Percentiles rank a stretch among this genome's conserved stretches.
Conservation (phyloP, 2,329 filamentous ascomycete genomes). For the Pseudogymnoascus sp. region DNA sequence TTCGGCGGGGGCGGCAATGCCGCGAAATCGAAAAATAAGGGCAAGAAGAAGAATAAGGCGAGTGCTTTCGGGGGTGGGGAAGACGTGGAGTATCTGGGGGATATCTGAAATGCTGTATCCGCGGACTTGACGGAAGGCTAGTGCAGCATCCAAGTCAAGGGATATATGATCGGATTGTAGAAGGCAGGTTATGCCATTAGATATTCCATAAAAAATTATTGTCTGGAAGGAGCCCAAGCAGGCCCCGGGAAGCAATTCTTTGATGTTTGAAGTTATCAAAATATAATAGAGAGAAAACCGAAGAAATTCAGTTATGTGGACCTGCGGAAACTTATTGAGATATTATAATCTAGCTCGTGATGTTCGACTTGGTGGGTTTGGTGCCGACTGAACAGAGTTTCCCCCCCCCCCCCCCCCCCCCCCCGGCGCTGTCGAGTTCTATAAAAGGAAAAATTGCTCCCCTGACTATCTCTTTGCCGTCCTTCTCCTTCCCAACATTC, state of each 20-base stretch:
- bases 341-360: too few species aligned
- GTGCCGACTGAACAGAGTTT: too few species aligned
- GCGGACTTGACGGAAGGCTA: slow-evolving; percentile 11
- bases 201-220: not conserved
- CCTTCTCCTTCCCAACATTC: not conserved
- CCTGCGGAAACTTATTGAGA: too few species aligned
- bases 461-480: not conserved
- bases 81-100: slow-evolving; percentile 8
- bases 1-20: slow-evolving; percentile 12
- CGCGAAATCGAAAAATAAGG: slow-evolving; percentile 11
- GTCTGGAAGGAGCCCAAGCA: not conserved
- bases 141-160: slow-evolving; percentile 12
- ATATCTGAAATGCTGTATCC: not conserved
- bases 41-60: slow-evolving; percentile 18
- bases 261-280: not conserved
- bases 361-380: too few species aligned
- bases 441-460: not conserved
- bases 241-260: not conserved
- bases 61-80: slow-evolving; percentile 8
- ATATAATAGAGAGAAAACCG: not conserved
- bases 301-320: not conserved
- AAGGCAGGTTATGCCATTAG: not conserved
- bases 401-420: too few species aligned
- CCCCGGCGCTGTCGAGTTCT: not conserved
- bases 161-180: not conserved